A percentile compares a stretch with the other conserved stretches of the same genome.
These are phyloP conservation scores for Polyporus tsugae DNA, from an alignment of 1,284 basidiomycete genomes.

Conservation along the genomic window DNA sequence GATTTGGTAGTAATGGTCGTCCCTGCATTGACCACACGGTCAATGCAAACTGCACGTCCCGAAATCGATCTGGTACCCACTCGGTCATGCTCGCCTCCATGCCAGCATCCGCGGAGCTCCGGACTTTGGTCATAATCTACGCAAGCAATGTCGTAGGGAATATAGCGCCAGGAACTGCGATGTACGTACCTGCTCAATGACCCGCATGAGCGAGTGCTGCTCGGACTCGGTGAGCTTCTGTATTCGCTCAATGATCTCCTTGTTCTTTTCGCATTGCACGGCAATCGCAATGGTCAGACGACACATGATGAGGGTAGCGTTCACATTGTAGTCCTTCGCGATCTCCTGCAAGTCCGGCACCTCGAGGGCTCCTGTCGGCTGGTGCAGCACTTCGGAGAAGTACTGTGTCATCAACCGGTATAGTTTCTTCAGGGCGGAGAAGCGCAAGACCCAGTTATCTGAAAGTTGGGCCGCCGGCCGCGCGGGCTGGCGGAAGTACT, in stretches of 20 bases:
- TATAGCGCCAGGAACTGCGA: too few relatives aligned
- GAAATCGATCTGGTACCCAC: conserved; percentile 51
- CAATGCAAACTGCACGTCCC: background rate
- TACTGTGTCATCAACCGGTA: conserved; percentile 91
- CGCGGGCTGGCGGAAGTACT: conserved; percentile 76
- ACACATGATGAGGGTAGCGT: conserved; percentile 80
- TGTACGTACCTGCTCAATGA: conserved; percentile 77
- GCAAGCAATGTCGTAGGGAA: background rate
- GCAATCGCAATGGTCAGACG: conserved; percentile 92
- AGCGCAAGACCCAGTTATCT: conserved; percentile 92
- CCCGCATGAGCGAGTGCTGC: conserved; percentile 87
- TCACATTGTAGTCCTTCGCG: conserved; percentile 74
- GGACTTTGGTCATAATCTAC: conserved; percentile 80
- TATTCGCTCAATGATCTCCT: conserved; percentile 85
- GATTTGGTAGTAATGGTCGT: conserved; percentile 86
- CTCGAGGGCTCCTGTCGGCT: conserved; percentile 74
- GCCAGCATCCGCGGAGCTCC: conserved; percentile 52
- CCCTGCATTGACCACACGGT: conserved; percentile 50
- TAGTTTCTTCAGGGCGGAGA: conserved; percentile 83
- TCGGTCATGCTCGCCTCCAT: conserved; percentile 76
- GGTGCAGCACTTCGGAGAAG: conserved; percentile 81
- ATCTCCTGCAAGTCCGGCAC: conserved; percentile 85
- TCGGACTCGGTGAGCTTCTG: conserved; percentile 81
- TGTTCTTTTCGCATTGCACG: conserved; percentile 88
- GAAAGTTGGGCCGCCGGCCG: conserved; percentile 66